Evolutionary conservation across 2,329 filamentous ascomycete species (phyloP).

Genomic region (Zasmidium angulare): DNA sequence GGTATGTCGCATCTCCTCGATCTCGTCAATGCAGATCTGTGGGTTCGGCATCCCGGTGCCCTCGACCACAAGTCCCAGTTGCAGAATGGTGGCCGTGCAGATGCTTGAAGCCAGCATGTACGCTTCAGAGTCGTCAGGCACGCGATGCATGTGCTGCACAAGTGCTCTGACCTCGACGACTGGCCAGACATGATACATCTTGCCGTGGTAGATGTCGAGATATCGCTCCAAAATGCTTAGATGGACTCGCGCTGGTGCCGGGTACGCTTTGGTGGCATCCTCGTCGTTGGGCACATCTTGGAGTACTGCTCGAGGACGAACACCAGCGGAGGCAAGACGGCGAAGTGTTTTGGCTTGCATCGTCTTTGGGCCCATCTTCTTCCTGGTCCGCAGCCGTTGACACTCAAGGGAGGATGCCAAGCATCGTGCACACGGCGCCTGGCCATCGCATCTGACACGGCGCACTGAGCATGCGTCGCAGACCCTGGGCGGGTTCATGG

Average conservation of each 20-base stretch:
- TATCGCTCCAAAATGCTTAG: conserved; percentile 10
- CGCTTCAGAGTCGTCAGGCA: neutral
- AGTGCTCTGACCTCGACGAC: conserved; percentile 11
- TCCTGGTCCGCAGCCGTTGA: neutral
- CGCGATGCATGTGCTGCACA: neutral
- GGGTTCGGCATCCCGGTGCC: conserved; percentile 3
- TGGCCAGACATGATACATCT: conserved; percentile 22
- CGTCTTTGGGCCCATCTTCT: neutral
- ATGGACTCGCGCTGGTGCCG: too few relatives aligned
- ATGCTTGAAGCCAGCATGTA: conserved; percentile 17
- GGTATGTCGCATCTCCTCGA: conserved; percentile 10
- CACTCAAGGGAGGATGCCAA: neutral
- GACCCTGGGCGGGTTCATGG: conserved; percentile 4
- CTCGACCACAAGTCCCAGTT: conserved; percentile 12
- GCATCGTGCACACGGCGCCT: conserved; percentile 14
- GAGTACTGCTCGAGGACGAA: neutral
- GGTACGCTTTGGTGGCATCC: too few relatives aligned
- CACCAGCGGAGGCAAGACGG: neutral
- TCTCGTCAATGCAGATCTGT: conserved; percentile 7
- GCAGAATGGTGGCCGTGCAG: conserved; percentile 19
- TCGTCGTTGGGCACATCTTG: neutral
- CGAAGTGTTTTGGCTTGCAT: neutral
- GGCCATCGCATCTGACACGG: conserved; percentile 19
- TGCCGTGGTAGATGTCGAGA: conserved; percentile 21
- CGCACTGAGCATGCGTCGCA: conserved; percentile 22